These are phyloP conservation scores for Starmera dryadoides DNA, from an alignment of 805 yeast genomes.

Conservation along the genomic window DNA sequence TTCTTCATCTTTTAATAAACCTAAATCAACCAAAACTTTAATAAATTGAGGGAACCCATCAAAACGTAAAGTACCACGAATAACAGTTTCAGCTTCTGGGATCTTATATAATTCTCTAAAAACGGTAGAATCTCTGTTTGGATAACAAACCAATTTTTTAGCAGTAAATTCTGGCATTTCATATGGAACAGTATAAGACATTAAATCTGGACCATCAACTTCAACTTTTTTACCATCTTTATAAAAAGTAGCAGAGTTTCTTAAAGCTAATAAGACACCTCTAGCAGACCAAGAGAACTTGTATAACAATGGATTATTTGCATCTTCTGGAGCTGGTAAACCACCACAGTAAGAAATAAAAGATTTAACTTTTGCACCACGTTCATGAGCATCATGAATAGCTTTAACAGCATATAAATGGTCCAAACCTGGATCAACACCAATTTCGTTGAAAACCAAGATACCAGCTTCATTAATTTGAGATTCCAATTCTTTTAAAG, in stretches of 20 bases:
- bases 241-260: conserved; percentile 89
- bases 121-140: conserved; percentile 95
- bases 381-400: conserved; percentile 89
- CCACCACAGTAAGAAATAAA: conserved; percentile 99
- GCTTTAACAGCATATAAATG: conserved; percentile 98
- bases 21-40: conserved; percentile 90
- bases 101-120: conserved; percentile 88
- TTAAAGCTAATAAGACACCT: conserved; percentile 92
- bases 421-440: conserved; percentile 98
- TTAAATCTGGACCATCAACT: conserved; percentile 82
- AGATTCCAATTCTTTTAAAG: conserved; percentile 77
- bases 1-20: conserved; percentile 78
- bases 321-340: conserved; percentile 94
- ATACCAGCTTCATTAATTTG: conserved; percentile 92
- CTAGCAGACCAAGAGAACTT: conserved; percentile 99
- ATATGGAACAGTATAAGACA: conserved; percentile 94
- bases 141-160: conserved; percentile 71
- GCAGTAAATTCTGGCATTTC: conserved; percentile 87
- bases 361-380: conserved; percentile 87
- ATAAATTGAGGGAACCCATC: conserved; percentile 99
- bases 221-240: conserved; percentile 76
- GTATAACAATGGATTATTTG: conserved; percentile 97
- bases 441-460: conserved; percentile 97
- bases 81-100: conserved; percentile 95
- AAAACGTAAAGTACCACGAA: conserved; percentile 95